A percentile compares a stretch with the other conserved stretches of the same genome.
phyloP scores from a whole-genome alignment of 2,329 filamentous ascomycete species.

The Colletotrichum tofieldiae region DNA sequence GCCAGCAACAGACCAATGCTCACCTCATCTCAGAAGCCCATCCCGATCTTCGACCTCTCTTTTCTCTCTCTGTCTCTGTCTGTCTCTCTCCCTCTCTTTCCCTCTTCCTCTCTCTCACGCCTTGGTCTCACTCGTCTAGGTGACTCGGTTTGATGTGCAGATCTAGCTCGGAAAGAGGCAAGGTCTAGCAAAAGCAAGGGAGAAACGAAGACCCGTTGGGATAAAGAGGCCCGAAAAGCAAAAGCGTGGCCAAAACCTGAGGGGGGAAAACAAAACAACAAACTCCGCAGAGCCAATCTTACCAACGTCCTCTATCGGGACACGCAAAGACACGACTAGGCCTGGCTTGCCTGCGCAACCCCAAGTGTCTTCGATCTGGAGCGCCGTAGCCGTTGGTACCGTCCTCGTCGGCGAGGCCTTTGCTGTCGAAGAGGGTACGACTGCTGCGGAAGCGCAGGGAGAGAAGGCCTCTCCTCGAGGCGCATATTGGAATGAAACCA shows the following conservation, averaged over 20 bases:
- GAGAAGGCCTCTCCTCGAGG: conserved; percentile 17
- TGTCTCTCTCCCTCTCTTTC: neutral
- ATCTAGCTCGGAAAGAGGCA: conserved; percentile 11
- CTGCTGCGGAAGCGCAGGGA: conserved; percentile 32
- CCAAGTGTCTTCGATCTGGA: conserved; percentile 29
- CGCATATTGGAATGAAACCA: conserved; percentile 36
- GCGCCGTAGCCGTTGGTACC: neutral
- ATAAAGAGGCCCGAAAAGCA: neutral
- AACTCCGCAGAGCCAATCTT: conserved; percentile 12
- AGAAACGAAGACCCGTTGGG: neutral
- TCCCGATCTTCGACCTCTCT: neutral
- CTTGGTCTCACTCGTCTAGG: neutral
- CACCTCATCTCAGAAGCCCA: conserved; percentile 5
- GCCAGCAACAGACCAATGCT: too few species aligned
- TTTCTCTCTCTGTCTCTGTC: neutral
- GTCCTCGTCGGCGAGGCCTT: conserved; percentile 17
- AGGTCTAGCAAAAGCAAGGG: conserved; percentile 24
- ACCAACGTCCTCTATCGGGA: conserved; percentile 13
- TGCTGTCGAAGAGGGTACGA: conserved; percentile 3
- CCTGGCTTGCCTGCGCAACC: neutral
- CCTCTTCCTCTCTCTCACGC: neutral
- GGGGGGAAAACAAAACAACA: conserved; percentile 2
- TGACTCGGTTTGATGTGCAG: conserved; percentile 14
- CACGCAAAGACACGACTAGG: neutral
- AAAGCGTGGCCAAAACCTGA: neutral